Percentiles rank a stretch among this genome's conserved stretches.
Evolutionary conservation across 768 basidiomycete species (phyloP).

Genomic region (Boletellus ananiceps): DNA sequence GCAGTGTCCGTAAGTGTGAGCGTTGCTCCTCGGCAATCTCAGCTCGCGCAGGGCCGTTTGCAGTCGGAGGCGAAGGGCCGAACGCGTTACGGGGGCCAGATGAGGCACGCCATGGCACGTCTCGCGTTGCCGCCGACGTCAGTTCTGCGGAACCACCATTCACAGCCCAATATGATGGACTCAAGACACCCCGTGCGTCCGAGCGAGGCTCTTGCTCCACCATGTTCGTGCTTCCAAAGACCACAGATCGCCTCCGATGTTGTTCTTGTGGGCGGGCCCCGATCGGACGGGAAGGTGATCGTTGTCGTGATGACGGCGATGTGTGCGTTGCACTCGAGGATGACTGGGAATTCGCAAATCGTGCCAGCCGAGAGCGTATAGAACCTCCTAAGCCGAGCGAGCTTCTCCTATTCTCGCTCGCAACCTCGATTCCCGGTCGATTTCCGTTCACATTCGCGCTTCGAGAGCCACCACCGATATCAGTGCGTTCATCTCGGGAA

Average conservation of each 20-base stretch:
- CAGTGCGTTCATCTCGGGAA: conserved; percentile 10
- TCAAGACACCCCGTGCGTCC: conserved; percentile 2
- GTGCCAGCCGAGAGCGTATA: conserved; percentile 26
- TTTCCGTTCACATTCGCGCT: conserved; percentile 7
- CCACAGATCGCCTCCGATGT: conserved; percentile 4
- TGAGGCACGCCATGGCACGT: conserved; percentile 23
- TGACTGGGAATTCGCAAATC: conserved; percentile 18
- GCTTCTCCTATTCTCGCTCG: conserved; percentile 15
- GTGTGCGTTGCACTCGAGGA: conserved; percentile 4
- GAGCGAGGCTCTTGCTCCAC: conserved; percentile 13
- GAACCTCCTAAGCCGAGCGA: conserved; percentile 22
- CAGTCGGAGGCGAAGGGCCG: not conserved
- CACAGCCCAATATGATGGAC: conserved; percentile 10
- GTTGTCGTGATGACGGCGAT: conserved; percentile 14
- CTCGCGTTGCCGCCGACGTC: conserved; percentile 2
- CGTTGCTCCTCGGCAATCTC: conserved; percentile 15
- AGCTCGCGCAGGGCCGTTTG: not conserved
- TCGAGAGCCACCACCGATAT: conserved; percentile 4
- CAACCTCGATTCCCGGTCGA: conserved; percentile 7
- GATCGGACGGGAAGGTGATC: conserved; percentile 22
- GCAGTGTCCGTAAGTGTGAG: conserved; percentile 21
- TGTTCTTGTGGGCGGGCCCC: conserved; percentile 25
- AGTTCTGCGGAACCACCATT: conserved; percentile 1
- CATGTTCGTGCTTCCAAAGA: not conserved
- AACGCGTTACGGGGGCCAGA: conserved; percentile 15